phyloP scores from a whole-genome alignment of 495 filamentous ascomycete genomes.

The Monascus purpureus region DNA sequence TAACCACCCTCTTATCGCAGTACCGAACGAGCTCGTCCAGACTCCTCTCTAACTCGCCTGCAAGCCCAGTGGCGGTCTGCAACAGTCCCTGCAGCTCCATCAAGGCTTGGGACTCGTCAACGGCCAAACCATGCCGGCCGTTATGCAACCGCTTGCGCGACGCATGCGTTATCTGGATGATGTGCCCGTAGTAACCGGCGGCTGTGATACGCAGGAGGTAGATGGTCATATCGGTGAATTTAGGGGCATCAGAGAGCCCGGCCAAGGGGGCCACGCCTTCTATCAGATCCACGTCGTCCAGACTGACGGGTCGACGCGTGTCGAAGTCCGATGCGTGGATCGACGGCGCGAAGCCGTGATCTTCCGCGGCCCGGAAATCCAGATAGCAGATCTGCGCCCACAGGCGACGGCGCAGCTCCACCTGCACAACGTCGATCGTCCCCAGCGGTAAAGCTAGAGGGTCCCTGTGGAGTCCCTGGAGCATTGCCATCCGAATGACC shows the following conservation, averaged over 20 bases:
- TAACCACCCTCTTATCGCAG: not conserved
- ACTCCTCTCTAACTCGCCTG: not conserved
- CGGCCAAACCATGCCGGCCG: too few species aligned
- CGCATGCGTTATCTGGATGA: not conserved
- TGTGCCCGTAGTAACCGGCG: not conserved
- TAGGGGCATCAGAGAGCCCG: slow-evolving; percentile 2
- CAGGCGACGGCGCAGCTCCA: slow-evolving; percentile 27
- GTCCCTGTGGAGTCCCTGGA: slow-evolving; percentile 33
- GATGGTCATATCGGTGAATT: slow-evolving; percentile 18
- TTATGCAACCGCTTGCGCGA: too few species aligned
- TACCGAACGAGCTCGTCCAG: not conserved
- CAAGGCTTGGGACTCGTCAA: too few species aligned
- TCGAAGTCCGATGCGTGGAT: slow-evolving; percentile 12
- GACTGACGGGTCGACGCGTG: slow-evolving; percentile 14
- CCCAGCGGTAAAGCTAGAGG: slow-evolving; percentile 20
- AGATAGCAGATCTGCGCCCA: slow-evolving; percentile 26
- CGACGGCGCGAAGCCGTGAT: slow-evolving; percentile 19
- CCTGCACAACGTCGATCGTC: slow-evolving; percentile 15
- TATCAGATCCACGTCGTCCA: slow-evolving; percentile 14
- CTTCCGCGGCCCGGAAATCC: slow-evolving; percentile 22
- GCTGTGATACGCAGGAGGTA: slow-evolving; percentile 11
- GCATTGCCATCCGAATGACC: slow-evolving; percentile 27
- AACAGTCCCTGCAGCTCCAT: too few species aligned
- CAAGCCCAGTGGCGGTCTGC: too few species aligned
- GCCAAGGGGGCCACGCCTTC: not conserved